Conservation (phyloP, 768 basidiomycete genomes). For the Fistulinella prunicolor region DNA sequence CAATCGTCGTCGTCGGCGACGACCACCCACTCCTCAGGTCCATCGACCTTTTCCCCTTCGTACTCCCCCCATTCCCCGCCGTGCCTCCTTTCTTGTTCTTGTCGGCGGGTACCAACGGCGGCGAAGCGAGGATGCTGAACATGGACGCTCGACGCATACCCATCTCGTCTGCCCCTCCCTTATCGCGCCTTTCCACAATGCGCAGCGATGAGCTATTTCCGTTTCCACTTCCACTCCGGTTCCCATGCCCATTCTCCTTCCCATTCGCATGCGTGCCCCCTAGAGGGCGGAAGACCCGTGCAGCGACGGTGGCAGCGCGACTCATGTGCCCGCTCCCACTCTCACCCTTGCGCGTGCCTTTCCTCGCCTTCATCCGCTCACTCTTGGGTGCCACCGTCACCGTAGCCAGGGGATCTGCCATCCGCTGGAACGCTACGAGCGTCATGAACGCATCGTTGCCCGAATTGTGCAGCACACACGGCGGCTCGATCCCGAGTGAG, state of each 20-base stretch:
- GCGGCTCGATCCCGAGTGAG: slow-evolving; percentile 44
- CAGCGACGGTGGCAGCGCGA: slow-evolving; percentile 17
- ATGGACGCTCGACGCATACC: slow-evolving; percentile 22
- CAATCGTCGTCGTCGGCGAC: background rate
- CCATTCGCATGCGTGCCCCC: background rate
- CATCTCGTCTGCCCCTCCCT: slow-evolving; percentile 11
- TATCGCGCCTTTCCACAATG: background rate
- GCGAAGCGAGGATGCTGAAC: slow-evolving; percentile 11
- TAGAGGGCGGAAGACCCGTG: slow-evolving; percentile 19
- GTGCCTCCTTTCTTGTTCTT: background rate
- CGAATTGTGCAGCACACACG: slow-evolving; percentile 60
- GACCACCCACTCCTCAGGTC: slow-evolving; percentile 1
- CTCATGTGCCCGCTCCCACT: background rate
- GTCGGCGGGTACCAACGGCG: slow-evolving; percentile 4
- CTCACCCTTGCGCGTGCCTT: background rate
- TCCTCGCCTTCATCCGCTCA: background rate
- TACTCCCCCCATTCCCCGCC: background rate
- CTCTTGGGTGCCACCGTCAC: slow-evolving; percentile 18
- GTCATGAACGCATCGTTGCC: slow-evolving; percentile 77
- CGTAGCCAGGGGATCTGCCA: slow-evolving; percentile 50
- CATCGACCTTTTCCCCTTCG: slow-evolving; percentile 1
- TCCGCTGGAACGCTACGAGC: slow-evolving; percentile 65
- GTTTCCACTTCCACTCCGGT: no score
- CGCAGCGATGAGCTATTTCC: no score
- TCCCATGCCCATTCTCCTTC: background rate